phyloP scores from a whole-genome alignment of 2,329 filamentous ascomycete genomes.

The Claviceps humidiphila region DNA sequence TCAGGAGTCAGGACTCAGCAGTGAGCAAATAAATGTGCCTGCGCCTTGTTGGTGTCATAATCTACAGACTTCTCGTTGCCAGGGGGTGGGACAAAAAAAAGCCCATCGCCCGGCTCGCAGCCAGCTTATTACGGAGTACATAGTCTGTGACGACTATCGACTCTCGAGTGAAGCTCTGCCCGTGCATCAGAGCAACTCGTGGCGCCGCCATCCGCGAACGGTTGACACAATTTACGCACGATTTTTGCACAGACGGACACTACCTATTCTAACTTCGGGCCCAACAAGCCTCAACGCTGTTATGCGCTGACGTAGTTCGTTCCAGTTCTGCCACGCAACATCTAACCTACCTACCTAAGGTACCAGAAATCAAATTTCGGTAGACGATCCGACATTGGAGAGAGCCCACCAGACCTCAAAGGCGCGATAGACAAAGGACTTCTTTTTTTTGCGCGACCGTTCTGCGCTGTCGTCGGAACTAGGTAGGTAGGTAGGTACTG shows the following conservation, averaged over 20 bases:
- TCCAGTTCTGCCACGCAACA: background rate
- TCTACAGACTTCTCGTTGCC: too few species aligned
- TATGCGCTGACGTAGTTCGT: slow-evolving; percentile 1
- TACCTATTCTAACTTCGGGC: background rate
- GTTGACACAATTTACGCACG: background rate
- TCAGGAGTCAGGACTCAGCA: too few species aligned
- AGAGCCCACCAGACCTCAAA: background rate
- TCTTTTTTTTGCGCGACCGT: background rate
- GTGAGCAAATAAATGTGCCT: too few species aligned
- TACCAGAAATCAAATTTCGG: too few species aligned
- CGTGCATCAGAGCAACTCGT: background rate
- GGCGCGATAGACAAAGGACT: background rate
- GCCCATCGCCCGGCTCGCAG: background rate
- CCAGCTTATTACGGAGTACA: background rate
- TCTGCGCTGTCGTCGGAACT: background rate
- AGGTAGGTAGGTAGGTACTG: background rate
- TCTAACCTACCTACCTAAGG: too few species aligned
- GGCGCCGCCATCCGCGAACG: background rate
- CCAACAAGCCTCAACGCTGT: background rate
- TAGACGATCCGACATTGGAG: background rate
- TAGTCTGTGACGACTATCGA: background rate
- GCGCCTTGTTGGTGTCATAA: too few species aligned
- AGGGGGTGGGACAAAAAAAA: too few species aligned
- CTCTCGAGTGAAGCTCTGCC: background rate
- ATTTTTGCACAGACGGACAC: background rate